These are phyloP conservation scores for Alternaria arbusti DNA, from an alignment of 2,329 filamentous ascomycete genomes.

Conservation along the genomic window DNA sequence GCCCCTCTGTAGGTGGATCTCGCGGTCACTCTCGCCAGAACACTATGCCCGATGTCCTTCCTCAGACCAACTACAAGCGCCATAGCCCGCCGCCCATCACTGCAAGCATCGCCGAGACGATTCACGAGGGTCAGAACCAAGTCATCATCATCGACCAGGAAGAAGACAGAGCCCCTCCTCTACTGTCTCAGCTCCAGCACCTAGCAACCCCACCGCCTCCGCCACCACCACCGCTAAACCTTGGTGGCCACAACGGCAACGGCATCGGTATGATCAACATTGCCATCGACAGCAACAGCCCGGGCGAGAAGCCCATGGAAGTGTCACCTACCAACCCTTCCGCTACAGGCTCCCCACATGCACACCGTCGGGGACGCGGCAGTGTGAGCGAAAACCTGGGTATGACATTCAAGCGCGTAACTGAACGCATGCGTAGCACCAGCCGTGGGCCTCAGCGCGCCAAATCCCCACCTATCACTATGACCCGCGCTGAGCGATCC, in stretches of 20 bases:
- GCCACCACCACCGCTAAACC: constrained; percentile 28
- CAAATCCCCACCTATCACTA: constrained; percentile 54
- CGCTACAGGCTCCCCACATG: constrained; percentile 45
- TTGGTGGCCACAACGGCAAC: constrained; percentile 26
- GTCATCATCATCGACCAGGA: constrained; percentile 54
- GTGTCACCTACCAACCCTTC: constrained; percentile 33
- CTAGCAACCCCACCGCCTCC: constrained; percentile 61
- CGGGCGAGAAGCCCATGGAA: constrained; percentile 32
- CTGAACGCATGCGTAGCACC: constrained; percentile 65
- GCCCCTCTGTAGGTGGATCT: constrained; percentile 45
- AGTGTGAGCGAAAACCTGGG: constrained; percentile 66
- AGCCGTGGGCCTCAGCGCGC: constrained; percentile 56
- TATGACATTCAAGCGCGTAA: constrained; percentile 55
- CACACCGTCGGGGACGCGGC: constrained; percentile 60
- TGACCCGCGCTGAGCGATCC: constrained; percentile 36
- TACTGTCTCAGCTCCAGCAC: constrained; percentile 68
- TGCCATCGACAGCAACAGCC: constrained; percentile 52
- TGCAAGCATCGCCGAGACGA: constrained; percentile 62
- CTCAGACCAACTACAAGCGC: constrained; percentile 46
- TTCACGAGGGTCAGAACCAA: constrained; percentile 52
- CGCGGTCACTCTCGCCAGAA: constrained; percentile 52
- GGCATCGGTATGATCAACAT: constrained; percentile 54
- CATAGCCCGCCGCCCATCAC: constrained; percentile 51
- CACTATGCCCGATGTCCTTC: constrained; percentile 49
- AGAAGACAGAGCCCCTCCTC: constrained; percentile 53